phyloP scores from a whole-genome alignment of 371 early-diverging fungal genomes.

The Rozella allomycis region DNA sequence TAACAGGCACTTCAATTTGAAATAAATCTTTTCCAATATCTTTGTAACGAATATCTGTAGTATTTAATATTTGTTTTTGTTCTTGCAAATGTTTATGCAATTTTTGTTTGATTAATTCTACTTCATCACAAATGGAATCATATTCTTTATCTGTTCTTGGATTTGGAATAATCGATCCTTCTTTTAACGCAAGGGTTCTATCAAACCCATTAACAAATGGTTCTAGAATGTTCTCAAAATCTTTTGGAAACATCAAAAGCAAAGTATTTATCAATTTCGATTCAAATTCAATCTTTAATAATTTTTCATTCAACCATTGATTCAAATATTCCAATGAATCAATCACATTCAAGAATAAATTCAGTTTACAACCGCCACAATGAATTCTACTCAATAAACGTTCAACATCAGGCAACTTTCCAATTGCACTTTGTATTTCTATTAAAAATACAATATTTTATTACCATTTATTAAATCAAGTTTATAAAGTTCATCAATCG shows the following conservation, averaged over 20 bases:
- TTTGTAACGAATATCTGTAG: constrained; percentile 32
- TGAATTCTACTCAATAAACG: constrained; percentile 74
- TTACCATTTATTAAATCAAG: constrained; percentile 9
- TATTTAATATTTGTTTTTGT: constrained; percentile 10
- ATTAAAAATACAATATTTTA: constrained; percentile 22
- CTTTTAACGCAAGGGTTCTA: too few relatives aligned
- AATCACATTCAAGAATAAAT: constrained; percentile 8
- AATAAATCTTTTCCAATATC: constrained; percentile 87
- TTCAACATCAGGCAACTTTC: constrained; percentile 70
- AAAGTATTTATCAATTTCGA: too few relatives aligned
- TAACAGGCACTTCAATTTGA: constrained; percentile 71
- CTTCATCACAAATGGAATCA: constrained; percentile 12
- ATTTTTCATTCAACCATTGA: too few relatives aligned
- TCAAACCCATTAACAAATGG: too few relatives aligned
- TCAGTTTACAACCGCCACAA: constrained; percentile 46
- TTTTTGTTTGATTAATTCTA: constrained; percentile 18
- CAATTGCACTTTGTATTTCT: constrained; percentile 12
- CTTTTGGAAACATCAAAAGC: too few relatives aligned
- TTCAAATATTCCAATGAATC: neutral
- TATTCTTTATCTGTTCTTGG: constrained; percentile 11
- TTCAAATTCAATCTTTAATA: too few relatives aligned
- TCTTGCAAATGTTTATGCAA: constrained; percentile 42
- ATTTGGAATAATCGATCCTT: too few relatives aligned
- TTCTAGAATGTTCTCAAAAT: constrained; percentile 38
- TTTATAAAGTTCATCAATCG: constrained; percentile 51